A percentile compares a stretch with the other conserved stretches of the same genome.
Conservation (phyloP, 2,329 filamentous ascomycete genomes). For the Orbilia ellipsospora region DNA sequence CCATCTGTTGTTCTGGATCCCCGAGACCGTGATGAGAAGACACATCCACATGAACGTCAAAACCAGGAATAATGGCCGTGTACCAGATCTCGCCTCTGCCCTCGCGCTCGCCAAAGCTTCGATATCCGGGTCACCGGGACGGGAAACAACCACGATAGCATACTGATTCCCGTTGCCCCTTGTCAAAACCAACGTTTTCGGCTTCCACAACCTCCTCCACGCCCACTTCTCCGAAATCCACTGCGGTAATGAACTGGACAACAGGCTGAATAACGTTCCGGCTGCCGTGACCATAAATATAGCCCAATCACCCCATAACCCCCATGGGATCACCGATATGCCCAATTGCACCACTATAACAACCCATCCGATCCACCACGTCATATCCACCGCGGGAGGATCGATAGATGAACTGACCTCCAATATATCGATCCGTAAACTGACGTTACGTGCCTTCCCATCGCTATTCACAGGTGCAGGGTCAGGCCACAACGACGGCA, state of each 20-base stretch:
- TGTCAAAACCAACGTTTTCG: slow-evolving; percentile 62
- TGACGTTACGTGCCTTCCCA: slow-evolving; percentile 32
- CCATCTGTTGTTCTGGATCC: slow-evolving; percentile 63
- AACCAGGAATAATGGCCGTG: slow-evolving; percentile 56
- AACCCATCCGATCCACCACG: slow-evolving; percentile 48
- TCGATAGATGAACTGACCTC: slow-evolving; percentile 40
- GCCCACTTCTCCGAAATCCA: slow-evolving; percentile 65
- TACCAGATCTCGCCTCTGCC: slow-evolving; percentile 26
- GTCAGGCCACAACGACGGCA: slow-evolving; percentile 25
- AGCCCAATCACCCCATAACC: slow-evolving; percentile 61
- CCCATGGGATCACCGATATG: slow-evolving; percentile 62
- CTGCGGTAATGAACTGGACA: slow-evolving; percentile 62
- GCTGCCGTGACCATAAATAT: slow-evolving; percentile 63
- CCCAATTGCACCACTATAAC: slow-evolving; percentile 60
- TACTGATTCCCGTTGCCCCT: slow-evolving; percentile 64
- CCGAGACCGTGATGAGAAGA: slow-evolving; percentile 63
- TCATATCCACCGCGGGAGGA: slow-evolving; percentile 40
- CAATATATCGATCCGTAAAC: slow-evolving; percentile 42
- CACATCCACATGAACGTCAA: slow-evolving; percentile 63
- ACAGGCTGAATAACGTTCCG: slow-evolving; percentile 62
- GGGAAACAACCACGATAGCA: slow-evolving; percentile 62
- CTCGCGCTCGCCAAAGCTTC: slow-evolving; percentile 63
- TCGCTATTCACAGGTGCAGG: slow-evolving; percentile 32
- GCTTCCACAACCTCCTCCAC: slow-evolving; percentile 60
- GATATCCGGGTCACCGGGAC: slow-evolving; percentile 62